Evolutionary conservation across 2,329 filamentous ascomycete genomes (phyloP).

Genomic region (Cladosporium sp.): DNA sequence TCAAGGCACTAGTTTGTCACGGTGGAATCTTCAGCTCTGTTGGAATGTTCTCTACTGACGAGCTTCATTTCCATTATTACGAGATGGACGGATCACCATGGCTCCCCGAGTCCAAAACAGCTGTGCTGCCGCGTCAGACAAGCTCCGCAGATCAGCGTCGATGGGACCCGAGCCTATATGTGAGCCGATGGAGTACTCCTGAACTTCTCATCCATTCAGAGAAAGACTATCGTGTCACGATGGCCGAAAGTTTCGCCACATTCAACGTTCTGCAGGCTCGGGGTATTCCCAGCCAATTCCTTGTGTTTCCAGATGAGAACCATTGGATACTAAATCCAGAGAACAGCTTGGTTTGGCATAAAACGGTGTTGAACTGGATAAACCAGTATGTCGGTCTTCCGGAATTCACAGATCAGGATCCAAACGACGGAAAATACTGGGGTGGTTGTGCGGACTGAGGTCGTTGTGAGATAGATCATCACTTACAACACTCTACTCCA

Average conservation of each 20-base stretch:
- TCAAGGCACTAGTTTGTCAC: constrained; percentile 86
- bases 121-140: not conserved
- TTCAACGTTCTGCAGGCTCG: constrained; percentile 83
- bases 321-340: constrained; percentile 89
- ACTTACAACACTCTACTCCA: too few species aligned
- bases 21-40: constrained; percentile 51
- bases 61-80: constrained; percentile 58
- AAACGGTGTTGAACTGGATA: constrained; percentile 78
- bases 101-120: constrained; percentile 26
- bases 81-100: constrained; percentile 55
- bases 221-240: constrained; percentile 82
- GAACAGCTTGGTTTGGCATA: constrained; percentile 88
- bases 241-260: constrained; percentile 79
- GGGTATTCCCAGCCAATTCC: constrained; percentile 72
- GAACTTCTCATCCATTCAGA: constrained; percentile 89
- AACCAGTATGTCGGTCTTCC: constrained; percentile 60
- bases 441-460: not conserved
- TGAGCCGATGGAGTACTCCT: constrained; percentile 77
- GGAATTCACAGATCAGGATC: constrained; percentile 43
- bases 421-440: constrained; percentile 24
- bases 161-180: constrained; percentile 60
- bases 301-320: constrained; percentile 79
- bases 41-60: constrained; percentile 46
- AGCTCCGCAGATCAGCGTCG: constrained; percentile 48
- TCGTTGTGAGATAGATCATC: too few species aligned